Evolutionary conservation across 345 rosid species (phyloP).

Genomic region (Rhizophora mangle): DNA sequence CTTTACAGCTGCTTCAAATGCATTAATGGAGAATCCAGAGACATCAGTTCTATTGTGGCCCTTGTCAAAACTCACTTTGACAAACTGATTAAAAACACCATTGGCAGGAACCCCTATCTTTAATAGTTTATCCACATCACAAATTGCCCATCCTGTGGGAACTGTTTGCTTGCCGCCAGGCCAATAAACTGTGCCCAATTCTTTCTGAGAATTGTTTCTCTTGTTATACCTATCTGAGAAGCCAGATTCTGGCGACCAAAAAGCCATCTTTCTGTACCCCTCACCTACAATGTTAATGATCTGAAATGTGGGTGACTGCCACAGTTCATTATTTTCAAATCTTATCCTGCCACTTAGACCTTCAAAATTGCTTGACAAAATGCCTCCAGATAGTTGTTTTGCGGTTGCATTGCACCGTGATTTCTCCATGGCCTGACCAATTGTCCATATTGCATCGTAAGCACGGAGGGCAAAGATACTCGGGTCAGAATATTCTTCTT

Average conservation of each 20-base stretch:
- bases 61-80: conserved; percentile 16
- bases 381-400: not conserved
- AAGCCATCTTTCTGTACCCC: conserved; percentile 27
- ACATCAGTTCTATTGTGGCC: conserved; percentile 7
- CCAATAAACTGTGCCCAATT: conserved; percentile 25
- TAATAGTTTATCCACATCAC: conserved; percentile 13
- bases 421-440: conserved; percentile 22
- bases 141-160: conserved; percentile 21
- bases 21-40: conserved; percentile 34
- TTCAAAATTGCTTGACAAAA: conserved; percentile 17
- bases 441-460: conserved; percentile 33
- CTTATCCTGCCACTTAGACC: conserved; percentile 29
- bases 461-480: conserved; percentile 30
- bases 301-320: conserved; percentile 11
- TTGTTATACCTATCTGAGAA: conserved; percentile 2
- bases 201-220: not conserved
- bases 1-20: conserved; percentile 24
- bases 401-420: not conserved
- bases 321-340: conserved; percentile 15
- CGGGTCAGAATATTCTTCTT: conserved; percentile 27
- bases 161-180: conserved; percentile 27
- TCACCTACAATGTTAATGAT: conserved; percentile 32
- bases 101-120: conserved; percentile 33
- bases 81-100: conserved; percentile 30
- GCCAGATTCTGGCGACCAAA: conserved; percentile 28